Conservation (phyloP, 176 grass and related monocot species). For the Rhynchospora tenuis region DNA sequence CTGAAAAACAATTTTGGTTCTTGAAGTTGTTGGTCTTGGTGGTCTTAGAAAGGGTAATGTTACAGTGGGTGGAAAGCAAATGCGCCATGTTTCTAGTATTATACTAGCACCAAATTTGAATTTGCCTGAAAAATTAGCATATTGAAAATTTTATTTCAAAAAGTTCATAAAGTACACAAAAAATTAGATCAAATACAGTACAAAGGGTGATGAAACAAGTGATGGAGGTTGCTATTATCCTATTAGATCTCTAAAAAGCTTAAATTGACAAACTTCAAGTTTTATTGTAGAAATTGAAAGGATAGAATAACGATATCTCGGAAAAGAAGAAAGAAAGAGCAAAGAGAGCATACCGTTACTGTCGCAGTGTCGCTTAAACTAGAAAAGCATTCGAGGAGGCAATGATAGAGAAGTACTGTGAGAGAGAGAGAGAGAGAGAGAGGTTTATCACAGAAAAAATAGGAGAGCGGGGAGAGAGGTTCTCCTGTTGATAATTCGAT, state of each 20-base stretch:
- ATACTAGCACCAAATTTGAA: background rate
- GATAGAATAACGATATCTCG: too few relatives aligned
- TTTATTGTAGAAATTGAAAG: too few relatives aligned
- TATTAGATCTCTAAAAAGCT: background rate
- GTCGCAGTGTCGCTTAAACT: background rate
- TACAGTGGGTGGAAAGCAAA: slow-evolving; percentile 33
- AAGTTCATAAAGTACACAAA: background rate
- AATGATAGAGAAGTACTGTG: background rate
- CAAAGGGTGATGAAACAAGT: background rate
- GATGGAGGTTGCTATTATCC: background rate
- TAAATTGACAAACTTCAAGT: too few relatives aligned
- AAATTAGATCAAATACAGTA: background rate
- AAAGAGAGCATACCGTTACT: background rate
- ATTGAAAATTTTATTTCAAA: background rate
- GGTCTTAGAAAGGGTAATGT: slow-evolving; percentile 28
- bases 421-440: background rate
- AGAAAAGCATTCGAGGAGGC: background rate
- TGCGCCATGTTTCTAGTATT: slow-evolving; percentile 46
- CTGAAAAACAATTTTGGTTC: slow-evolving; percentile 20
- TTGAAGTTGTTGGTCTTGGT: slow-evolving; percentile 24
- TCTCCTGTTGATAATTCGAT: background rate
- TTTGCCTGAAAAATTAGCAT: slow-evolving; percentile 25
- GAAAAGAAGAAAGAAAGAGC: background rate
- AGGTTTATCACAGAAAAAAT: background rate
- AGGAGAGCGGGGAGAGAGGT: background rate